Conservation (phyloP, 805 yeast species). For the Yarrowia deformans region DNA sequence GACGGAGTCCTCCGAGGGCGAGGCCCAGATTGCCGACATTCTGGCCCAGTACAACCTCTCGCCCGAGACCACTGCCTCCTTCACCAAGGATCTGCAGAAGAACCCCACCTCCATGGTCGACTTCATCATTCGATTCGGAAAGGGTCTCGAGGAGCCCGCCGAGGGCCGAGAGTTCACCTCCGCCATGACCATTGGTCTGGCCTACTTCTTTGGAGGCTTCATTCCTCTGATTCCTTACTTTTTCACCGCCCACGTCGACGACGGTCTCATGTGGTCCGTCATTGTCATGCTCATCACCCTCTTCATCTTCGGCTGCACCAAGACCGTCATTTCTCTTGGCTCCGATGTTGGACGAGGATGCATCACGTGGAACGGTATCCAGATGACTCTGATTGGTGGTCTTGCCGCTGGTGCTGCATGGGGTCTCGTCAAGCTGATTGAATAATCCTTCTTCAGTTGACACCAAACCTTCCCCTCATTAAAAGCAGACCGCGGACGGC, state of each 20-base stretch:
- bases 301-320: conserved; percentile 84
- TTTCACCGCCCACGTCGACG: conserved; percentile 74
- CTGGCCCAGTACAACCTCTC: conserved; percentile 72
- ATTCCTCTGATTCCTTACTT: conserved; percentile 92
- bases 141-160: conserved; percentile 95
- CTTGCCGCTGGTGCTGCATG: conserved; percentile 97
- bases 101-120: conserved; percentile 82
- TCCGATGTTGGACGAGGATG: conserved; percentile 62
- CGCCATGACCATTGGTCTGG: conserved; percentile 87
- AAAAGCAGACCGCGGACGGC: conserved; percentile 31
- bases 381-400: conserved; percentile 96
- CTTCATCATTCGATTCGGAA: conserved; percentile 85
- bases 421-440: conserved; percentile 84
- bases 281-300: conserved; percentile 84
- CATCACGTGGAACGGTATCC: conserved; percentile 74
- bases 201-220: conserved; percentile 91
- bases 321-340: conserved; percentile 86
- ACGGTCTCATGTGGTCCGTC: conserved; percentile 77
- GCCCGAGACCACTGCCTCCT: conserved; percentile 73
- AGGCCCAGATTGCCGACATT: conserved; percentile 81
- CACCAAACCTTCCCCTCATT: no score
- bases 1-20: conserved; percentile 54
- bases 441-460: conserved; percentile 46
- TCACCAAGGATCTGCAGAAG: conserved; percentile 78
- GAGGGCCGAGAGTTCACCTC: conserved; percentile 87